These are phyloP conservation scores for Skeletonema potamos DNA, from an alignment of 108 stramenopile genomes.

Conservation along the genomic window DNA sequence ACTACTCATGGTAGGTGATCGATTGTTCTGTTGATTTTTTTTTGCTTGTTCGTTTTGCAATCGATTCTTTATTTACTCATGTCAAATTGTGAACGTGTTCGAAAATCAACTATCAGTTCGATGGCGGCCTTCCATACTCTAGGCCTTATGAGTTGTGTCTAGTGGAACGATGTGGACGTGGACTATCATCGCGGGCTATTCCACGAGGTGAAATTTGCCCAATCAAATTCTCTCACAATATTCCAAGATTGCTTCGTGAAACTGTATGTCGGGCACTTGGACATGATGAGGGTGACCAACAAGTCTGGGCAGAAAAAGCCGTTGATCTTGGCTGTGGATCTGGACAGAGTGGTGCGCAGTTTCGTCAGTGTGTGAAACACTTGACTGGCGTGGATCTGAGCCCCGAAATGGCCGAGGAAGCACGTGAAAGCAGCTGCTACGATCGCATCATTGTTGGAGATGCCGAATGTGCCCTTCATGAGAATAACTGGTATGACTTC, in stretches of 20 bases:
- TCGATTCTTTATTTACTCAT: no score
- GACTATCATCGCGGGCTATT: conserved; percentile 32
- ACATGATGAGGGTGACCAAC: conserved; percentile 7
- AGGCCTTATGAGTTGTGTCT: conserved; percentile 33
- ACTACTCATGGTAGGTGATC: conserved; percentile 75
- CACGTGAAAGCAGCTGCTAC: conserved; percentile 60
- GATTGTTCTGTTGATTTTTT: no score
- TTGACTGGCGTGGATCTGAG: conserved; percentile 65
- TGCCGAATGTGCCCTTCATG: conserved; percentile 42
- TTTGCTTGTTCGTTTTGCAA: no score
- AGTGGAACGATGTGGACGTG: conserved; percentile 28
- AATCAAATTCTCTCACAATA: conserved; percentile 30
- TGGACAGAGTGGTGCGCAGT: conserved; percentile 58
- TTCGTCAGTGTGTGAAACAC: conserved; percentile 43
- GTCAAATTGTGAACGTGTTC: no score
- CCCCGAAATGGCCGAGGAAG: conserved; percentile 70
- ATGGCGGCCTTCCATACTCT: conserved; percentile 38
- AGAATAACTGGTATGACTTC: conserved; percentile 51
- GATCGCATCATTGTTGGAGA: conserved; percentile 54
- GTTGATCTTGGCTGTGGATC: conserved; percentile 75
- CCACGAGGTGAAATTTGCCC: conserved; percentile 37
- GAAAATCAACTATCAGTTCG: no score
- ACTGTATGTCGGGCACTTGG: conserved; percentile 31
- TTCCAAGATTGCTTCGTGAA: conserved; percentile 21
- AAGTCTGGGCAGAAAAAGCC: conserved; percentile 38